Evolutionary conservation across 805 yeast species (phyloP), one percentile per base, ranked within the genome.

Genomic region (Jamesozyma spencerorum): DNA sequence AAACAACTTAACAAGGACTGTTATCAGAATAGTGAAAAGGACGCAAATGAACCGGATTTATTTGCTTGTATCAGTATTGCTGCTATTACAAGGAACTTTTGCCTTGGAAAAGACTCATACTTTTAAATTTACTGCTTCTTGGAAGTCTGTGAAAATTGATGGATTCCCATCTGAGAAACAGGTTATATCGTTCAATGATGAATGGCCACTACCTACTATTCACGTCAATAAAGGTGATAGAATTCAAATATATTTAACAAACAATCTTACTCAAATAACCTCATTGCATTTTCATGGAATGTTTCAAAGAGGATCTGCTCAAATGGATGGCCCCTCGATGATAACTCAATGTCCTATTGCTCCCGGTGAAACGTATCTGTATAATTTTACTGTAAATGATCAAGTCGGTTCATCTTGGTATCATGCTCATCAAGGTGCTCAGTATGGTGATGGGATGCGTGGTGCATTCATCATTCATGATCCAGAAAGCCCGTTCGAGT

Each of bases 351-450:
- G 90, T 64, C 90, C 90, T 27, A 79, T 83, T 45, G 71, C 76
- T 32, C 79, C 82, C 7, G 83, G 82, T 22, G 75, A 74, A 49
- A 74, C 85, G 2, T 72, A 70, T 55, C 57, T 78, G 34, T 83
- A 83, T 62, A 81, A 82, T 60, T 82, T 83, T 53, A 77, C 82
- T 2, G 80, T 81, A 8, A 69, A 61, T 6, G 70, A 75, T 46
- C 88, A 83, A 57, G 75, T 66, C 3, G 94, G 94, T 38, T 72
- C 85, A n/a, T 83, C 69, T 62, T 83, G 94, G 94, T 83, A 82
- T 59, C 94, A 83, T 57, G 77, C 86, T 4, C 94, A 83, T 52
- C 69, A 79, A 30, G 87, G 85, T 0, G 65, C 82, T 12, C 92
- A 83, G 54, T 83, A 83, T 51, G 75, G 82, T 41, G 94, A 83